Conservation (phyloP, 768 basidiomycete genomes). For the Hortiboletus flavorubellus region DNA sequence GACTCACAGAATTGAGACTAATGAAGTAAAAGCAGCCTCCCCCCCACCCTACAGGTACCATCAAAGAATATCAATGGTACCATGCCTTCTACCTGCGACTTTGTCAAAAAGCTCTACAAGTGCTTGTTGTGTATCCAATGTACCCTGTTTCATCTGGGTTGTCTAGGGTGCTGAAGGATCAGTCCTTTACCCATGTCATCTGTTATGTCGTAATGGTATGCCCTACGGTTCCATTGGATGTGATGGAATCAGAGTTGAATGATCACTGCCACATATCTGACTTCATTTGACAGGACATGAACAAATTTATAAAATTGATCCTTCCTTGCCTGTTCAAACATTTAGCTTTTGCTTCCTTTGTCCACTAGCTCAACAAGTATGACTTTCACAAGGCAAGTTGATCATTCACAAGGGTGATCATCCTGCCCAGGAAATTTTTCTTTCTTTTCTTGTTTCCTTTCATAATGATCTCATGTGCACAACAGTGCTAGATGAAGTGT, state of each 20-base stretch:
- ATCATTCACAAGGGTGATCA: conserved; percentile 1
- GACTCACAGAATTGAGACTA: conserved; percentile 23
- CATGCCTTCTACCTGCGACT: conserved; percentile 88
- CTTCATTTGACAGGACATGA: conserved; percentile 66
- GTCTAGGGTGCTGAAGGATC: conserved; percentile 84
- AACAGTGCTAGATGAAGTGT: conserved; percentile 15
- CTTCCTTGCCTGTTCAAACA: conserved; percentile 94
- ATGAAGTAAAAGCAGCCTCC: conserved; percentile 31
- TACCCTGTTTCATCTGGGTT: conserved; percentile 1
- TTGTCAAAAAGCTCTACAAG: conserved; percentile 95
- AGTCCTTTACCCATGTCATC: conserved; percentile 65
- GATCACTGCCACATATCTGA: conserved; percentile 9
- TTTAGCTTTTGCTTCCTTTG: conserved; percentile 90
- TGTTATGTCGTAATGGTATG: conserved; percentile 83
- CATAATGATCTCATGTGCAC: conserved; percentile 11
- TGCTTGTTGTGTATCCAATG: conserved; percentile 31
- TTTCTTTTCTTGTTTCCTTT: conserved; percentile 9
- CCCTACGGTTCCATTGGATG: background rate
- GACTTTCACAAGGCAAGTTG: conserved; percentile 83
- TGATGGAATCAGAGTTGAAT: background rate
- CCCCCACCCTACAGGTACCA: conserved; percentile 17
- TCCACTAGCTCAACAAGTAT: conserved; percentile 92
- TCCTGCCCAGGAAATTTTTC: background rate
- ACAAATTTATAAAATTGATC: conserved; percentile 89
- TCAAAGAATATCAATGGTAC: conserved; percentile 55